Evolutionary conservation across 2,329 filamentous ascomycete species (phyloP).

Genomic region (Sporothrix globosa): DNA sequence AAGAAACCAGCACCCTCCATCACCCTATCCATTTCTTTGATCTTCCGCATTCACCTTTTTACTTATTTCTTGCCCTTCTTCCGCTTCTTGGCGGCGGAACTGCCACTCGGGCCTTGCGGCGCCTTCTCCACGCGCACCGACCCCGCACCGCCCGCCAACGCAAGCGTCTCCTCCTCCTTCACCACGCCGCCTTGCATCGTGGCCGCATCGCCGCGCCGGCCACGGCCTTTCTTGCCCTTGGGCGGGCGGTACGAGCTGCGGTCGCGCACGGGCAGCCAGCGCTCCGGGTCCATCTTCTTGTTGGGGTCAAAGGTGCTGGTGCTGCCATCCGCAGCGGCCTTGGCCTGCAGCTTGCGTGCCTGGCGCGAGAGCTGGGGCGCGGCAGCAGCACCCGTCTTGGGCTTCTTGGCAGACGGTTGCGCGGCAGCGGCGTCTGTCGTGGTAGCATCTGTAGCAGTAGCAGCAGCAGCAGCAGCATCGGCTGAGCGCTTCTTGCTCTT

Average conservation of each 20-base stretch:
- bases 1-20: not conserved
- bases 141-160: slow-evolving; percentile 65
- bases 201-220: slow-evolving; percentile 57
- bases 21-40: not conserved
- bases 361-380: slow-evolving; percentile 58
- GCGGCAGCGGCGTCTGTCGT: slow-evolving; percentile 27
- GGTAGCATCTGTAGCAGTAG: slow-evolving; percentile 39
- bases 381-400: slow-evolving; percentile 32
- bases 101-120: slow-evolving; percentile 37
- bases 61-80: slow-evolving; percentile 50
- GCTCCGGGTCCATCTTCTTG: slow-evolving; percentile 83
- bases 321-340: slow-evolving; percentile 39
- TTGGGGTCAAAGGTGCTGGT: slow-evolving; percentile 62
- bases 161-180: slow-evolving; percentile 70
- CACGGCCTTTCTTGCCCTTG: slow-evolving; percentile 83
- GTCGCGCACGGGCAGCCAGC: slow-evolving; percentile 90
- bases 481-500: slow-evolving; percentile 52
- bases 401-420: slow-evolving; percentile 31
- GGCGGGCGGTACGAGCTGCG: slow-evolving; percentile 87
- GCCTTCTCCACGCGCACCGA: slow-evolving; percentile 67
- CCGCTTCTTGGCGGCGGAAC: slow-evolving; percentile 43
- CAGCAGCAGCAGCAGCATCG: slow-evolving; percentile 43
- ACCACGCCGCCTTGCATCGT: slow-evolving; percentile 87
- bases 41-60: not conserved
- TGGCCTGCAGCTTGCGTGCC: slow-evolving; percentile 36